Evolutionary conservation across 352 stramenopile genomes (phyloP), one percentile per base, ranked within the genome.

Genomic region (Phytophthora foliorum): DNA sequence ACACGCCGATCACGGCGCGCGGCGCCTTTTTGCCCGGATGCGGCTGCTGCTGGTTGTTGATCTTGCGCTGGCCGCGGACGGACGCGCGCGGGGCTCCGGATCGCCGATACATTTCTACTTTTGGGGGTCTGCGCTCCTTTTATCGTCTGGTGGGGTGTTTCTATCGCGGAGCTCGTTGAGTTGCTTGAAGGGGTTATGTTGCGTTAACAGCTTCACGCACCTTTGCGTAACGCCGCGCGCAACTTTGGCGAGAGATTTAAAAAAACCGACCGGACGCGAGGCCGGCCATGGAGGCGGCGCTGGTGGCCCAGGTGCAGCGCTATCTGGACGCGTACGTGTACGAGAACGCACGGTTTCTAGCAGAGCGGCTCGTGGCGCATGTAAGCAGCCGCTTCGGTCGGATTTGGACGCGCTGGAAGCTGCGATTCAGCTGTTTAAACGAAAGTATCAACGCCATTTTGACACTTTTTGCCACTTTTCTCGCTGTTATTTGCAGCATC

Each of bases 361-460:
- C 88, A 25, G 90, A 97, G 63, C 69, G 90, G 44, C 81, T 97
- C 5, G 80, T 94, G 9, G 84, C 88, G 0, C 85, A 95, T 72
- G 88, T 94, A 82, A 44, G 63, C 21, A 42, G 27, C 19, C n/a
- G 22, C 10, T 53, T 67, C 32, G 3, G 6, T 39, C 32, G 68
- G 54, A 48, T 57, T 67, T 48, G 57, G 34, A 17, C 25, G 22
- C 34, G 44, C 22, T 77, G 19, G 22, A 68, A 75, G 49, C 57
- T 45, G 42, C 41, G 36, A 11, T 65, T 53, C 45, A 62, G 39
- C 48, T 48, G 41, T 46, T 57, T 52, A 1, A 45, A 36, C 13
- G 21, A 38, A 41, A 24, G 50, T 61, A 58, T 55, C 50, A 62
- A 58, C 66, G 46, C 10, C 10, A 29, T 57, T 65, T 54, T 75